phyloP scores from a whole-genome alignment of 305 asterid genomes.

The Salvia sclarea region DNA sequence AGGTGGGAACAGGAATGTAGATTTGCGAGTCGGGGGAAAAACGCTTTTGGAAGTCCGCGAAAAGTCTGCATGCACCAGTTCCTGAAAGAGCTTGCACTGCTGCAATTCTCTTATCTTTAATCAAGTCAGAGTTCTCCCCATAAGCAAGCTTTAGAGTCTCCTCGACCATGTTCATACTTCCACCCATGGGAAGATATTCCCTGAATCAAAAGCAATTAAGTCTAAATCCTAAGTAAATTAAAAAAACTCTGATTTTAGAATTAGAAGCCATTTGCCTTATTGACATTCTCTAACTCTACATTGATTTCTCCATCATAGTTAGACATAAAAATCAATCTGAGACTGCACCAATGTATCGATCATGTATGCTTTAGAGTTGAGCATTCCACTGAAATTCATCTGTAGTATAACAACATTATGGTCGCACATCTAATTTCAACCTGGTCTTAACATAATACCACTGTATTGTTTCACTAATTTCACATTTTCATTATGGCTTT shows the following conservation, averaged over 20 bases:
- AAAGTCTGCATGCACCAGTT: slow-evolving; percentile 95
- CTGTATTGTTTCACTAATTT: not conserved
- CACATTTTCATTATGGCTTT: not conserved
- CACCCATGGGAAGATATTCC: slow-evolving; percentile 99
- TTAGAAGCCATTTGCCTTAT: not conserved
- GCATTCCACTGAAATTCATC: not conserved
- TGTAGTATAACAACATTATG: not conserved
- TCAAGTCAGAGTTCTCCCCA: slow-evolving; percentile 82
- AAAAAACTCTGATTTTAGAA: not conserved
- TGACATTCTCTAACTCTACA: not conserved
- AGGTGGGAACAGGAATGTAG: slow-evolving; percentile 93
- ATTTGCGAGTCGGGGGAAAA: slow-evolving; percentile 84
- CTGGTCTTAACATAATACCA: not conserved
- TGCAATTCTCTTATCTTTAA: slow-evolving; percentile 80
- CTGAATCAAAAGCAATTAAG: slow-evolving; percentile 42
- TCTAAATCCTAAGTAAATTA: not conserved
- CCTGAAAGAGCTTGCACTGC: slow-evolving; percentile 97
- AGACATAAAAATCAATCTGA: not conserved
- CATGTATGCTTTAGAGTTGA: not conserved
- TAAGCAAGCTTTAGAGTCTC: slow-evolving; percentile 90
- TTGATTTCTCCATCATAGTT: not conserved
- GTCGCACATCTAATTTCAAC: not conserved
- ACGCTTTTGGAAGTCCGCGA: slow-evolving; percentile 95
- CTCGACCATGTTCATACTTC: slow-evolving; percentile 77
- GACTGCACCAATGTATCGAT: not conserved